Conservation (phyloP, 768 basidiomycete species). For the Suillus occidentalis region DNA sequence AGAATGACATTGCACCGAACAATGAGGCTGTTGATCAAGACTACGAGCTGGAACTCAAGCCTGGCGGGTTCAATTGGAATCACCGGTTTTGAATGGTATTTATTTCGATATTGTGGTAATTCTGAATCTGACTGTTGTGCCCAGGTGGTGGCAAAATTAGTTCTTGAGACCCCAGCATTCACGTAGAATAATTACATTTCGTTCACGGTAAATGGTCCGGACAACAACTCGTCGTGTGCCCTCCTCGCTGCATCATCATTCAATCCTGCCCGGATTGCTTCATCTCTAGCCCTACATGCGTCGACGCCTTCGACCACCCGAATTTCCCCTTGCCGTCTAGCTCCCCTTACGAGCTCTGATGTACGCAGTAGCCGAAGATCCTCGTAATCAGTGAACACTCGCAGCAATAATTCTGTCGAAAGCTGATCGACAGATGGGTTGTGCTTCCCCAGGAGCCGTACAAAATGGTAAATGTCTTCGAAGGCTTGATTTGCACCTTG, state of each 20-base stretch:
- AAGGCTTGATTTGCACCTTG: conserved; percentile 49
- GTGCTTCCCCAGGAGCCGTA: conserved; percentile 33
- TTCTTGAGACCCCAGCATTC: neutral
- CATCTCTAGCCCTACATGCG: conserved; percentile 31
- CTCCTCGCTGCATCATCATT: conserved; percentile 1
- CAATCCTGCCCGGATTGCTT: conserved; percentile 12
- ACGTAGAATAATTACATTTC: conserved; percentile 1
- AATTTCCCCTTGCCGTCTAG: conserved; percentile 35
- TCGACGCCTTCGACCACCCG: conserved; percentile 36
- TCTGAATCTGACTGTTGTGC: neutral
- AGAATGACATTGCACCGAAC: neutral
- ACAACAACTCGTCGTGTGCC: neutral
- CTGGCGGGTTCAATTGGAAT: neutral
- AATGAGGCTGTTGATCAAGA: neutral
- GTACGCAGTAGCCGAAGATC: conserved; percentile 37
- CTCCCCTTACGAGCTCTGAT: conserved; percentile 33
- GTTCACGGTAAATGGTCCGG: conserved; percentile 12
- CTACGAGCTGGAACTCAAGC: neutral
- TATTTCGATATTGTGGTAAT: neutral
- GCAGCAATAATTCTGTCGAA: conserved; percentile 27
- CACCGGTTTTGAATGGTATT: neutral
- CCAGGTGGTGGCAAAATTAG: neutral
- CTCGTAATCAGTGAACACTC: conserved; percentile 37
- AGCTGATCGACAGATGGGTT: conserved; percentile 27
- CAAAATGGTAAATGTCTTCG: conserved; percentile 40